Conservation (phyloP, 2,329 filamentous ascomycete species). For the Phyllosticta capitalensis region DNA sequence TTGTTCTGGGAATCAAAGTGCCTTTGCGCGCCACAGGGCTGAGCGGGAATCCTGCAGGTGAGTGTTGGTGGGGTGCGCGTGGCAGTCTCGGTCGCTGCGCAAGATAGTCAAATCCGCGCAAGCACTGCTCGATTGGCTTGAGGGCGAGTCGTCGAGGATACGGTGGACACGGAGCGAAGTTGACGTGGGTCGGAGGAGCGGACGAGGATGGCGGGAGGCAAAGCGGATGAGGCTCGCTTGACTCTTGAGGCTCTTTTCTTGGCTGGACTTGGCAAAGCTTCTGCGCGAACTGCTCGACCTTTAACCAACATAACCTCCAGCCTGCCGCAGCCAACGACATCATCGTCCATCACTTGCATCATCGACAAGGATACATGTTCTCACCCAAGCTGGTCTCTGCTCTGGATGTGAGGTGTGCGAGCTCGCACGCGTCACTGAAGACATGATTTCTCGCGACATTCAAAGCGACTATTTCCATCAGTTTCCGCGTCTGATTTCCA, state of each 20-base stretch:
- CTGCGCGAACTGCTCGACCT: neutral
- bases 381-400: too few species aligned
- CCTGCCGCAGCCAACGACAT: too few species aligned
- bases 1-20: conserved; percentile 7
- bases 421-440: too few species aligned
- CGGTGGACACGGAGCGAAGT: conserved; percentile 9
- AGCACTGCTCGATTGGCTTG: conserved; percentile 12
- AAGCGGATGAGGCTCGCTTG: neutral
- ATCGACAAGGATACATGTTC: too few species aligned
- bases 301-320: neutral
- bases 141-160: conserved; percentile 9
- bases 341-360: neutral
- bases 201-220: neutral
- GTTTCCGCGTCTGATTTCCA: too few species aligned
- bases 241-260: neutral
- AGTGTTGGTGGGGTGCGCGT: neutral
- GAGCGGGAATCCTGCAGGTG: neutral
- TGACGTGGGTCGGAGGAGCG: neutral
- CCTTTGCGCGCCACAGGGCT: conserved; percentile 7
- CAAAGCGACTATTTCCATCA: too few species aligned
- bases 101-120: conserved; percentile 12
- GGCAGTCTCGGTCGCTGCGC: conserved; percentile 9
- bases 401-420: too few species aligned
- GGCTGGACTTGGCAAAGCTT: neutral
- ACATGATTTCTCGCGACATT: too few species aligned